A percentile compares a stretch with the other conserved stretches of the same genome.
phyloP scores from a whole-genome alignment of 441 rosid genomes.

The Erysimum cheiri region DNA sequence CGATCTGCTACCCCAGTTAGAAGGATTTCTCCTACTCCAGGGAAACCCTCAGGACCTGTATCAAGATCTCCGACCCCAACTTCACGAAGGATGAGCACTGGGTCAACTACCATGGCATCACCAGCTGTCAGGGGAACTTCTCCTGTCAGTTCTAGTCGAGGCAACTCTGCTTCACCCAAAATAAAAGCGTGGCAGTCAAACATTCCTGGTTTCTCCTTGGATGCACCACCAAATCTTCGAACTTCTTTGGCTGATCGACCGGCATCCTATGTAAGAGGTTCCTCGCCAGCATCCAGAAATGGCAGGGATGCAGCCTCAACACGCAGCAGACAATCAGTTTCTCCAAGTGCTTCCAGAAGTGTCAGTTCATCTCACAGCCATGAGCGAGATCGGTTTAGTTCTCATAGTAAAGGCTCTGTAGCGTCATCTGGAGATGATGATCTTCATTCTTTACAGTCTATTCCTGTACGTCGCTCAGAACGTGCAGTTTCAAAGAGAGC shows the following conservation, averaged over 20 bases:
- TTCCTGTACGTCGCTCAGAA: constrained; percentile 62
- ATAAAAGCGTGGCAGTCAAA: constrained; percentile 91
- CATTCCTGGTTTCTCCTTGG: constrained; percentile 93
- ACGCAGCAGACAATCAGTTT: constrained; percentile 86
- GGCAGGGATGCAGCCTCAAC: constrained; percentile 66
- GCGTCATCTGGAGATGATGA: constrained; percentile 98
- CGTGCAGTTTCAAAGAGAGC: constrained; percentile 59
- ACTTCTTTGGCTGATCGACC: constrained; percentile 98
- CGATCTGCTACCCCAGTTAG: constrained; percentile 72
- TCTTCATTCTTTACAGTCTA: constrained; percentile 68
- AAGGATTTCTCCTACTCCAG: constrained; percentile 73
- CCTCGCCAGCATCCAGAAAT: constrained; percentile 96
- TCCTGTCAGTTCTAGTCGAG: constrained; percentile 72
- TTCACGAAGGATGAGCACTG: constrained; percentile 74
- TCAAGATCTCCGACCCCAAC: constrained; percentile 86
- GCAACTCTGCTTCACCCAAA: constrained; percentile 94
- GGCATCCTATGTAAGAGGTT: constrained; percentile 89
- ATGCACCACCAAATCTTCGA: constrained; percentile 96
- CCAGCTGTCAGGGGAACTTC: constrained; percentile 81
- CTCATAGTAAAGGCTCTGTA: constrained; percentile 88
- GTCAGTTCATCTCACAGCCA: constrained; percentile 87
- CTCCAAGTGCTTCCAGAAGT: constrained; percentile 96
- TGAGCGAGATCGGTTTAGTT: constrained; percentile 84
- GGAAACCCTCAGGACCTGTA: constrained; percentile 64
- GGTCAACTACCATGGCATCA: constrained; percentile 49